Evolutionary conservation across 2,329 filamentous ascomycete species (phyloP), one percentile per base, ranked within the genome.

Genomic region (Colletotrichum falcatum): DNA sequence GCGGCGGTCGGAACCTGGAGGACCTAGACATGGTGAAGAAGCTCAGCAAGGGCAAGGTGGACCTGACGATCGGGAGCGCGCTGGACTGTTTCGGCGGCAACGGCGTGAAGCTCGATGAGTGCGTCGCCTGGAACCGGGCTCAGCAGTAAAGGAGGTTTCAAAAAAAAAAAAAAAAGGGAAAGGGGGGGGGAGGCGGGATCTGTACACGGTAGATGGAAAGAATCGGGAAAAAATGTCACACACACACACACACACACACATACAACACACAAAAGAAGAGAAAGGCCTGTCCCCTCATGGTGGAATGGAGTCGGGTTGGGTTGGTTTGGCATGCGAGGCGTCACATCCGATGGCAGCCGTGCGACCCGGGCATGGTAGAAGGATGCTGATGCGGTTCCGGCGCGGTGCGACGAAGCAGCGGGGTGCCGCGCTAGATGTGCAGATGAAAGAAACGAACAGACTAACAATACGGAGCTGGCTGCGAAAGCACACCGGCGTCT

Each of bases 51-150:
- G 94, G 94, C 35, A 94, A 90, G 78, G 91, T 98, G 28, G 95
- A 99, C 78, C 84, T 99, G 75, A 99, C 96, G 0, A 98, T 98
- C 78, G 96, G 96, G 16, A 98, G 96, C 79, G 96, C 96, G 1
- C 82, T 99, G 76, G 96, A 99, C 82, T 94, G 97, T 74, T 99
- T 99, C 80, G 96, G 96, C 11, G 96, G 96, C 1, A 90, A 85
- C 23, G 93, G 94, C 1, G 94, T 98, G 64, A 94, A 88, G 72
- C 94, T 98, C 78, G 91, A 92, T 42, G 95, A 98, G 67, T 98
- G 95, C 79, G 91, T 97, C 44, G 84, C 86, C 75, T 99, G 96
- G 96, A 98, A 98, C 79, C 83, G 81, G 73, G 48, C 37, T 14
- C 72, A 73, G 49, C 37, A 79, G 79, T 68, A 85, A 88, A 74